Evolutionary conservation across 306 rosid genomes (phyloP).

Genomic region (Prunus fruticosa): DNA sequence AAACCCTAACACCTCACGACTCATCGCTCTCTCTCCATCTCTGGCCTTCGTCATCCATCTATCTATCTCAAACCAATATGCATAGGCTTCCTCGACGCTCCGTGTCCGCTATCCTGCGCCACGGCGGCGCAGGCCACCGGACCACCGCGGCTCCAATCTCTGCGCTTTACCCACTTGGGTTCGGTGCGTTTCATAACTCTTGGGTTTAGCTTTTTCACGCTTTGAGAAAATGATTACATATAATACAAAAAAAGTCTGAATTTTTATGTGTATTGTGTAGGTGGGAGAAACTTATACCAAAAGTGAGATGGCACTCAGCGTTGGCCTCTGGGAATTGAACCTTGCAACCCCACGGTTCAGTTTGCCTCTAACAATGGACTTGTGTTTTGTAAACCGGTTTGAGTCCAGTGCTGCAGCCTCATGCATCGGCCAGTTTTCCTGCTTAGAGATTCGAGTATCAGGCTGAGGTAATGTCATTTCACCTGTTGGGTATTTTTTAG

Average conservation of each 20-base stretch:
- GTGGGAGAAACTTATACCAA: conserved; percentile 47
- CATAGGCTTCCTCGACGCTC: conserved; percentile 72
- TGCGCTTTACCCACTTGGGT: conserved; percentile 19
- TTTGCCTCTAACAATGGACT: conserved; percentile 30
- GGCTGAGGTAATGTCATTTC: conserved; percentile 68
- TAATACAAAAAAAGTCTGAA: neutral
- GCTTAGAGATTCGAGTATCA: conserved; percentile 82
- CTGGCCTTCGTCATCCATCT: neutral
- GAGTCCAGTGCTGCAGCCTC: conserved; percentile 84
- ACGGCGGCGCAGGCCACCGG: conserved; percentile 42
- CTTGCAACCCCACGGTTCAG: conserved; percentile 25
- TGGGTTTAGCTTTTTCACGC: neutral
- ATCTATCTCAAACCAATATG: conserved; percentile 36
- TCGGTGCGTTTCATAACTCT: conserved; percentile 28
- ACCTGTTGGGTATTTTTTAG: neutral
- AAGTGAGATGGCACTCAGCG: conserved; percentile 55
- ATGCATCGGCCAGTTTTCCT: conserved; percentile 50
- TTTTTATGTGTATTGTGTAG: conserved; percentile 29
- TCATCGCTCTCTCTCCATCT: neutral
- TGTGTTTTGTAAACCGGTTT: conserved; percentile 49
- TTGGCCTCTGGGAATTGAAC: conserved; percentile 34
- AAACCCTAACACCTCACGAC: conserved; percentile 46
- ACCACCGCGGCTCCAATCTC: conserved; percentile 40
- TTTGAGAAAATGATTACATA: neutral
- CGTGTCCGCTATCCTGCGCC: conserved; percentile 50